Percentiles rank a stretch among this genome's conserved stretches.
phyloP scores from a whole-genome alignment of 306 rosid genomes.

The Cucumis hystrix region DNA sequence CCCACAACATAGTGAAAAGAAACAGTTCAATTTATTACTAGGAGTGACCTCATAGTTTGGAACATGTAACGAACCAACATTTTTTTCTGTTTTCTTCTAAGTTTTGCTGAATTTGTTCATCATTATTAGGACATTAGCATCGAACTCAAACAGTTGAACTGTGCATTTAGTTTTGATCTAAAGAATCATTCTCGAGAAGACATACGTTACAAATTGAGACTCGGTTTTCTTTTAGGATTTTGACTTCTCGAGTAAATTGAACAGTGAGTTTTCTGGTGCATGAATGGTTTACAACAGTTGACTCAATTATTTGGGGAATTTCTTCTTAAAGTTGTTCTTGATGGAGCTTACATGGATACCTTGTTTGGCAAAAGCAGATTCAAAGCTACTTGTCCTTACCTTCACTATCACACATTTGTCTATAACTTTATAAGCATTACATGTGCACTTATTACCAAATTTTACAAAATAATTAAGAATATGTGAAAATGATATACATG shows the following conservation, averaged over 20 bases:
- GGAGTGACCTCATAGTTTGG: neutral
- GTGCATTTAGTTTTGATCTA: neutral
- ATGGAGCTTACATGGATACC: neutral
- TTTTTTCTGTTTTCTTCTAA: conserved; percentile 8
- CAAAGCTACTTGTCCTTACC: neutral
- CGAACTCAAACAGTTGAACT: neutral
- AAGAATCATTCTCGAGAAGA: neutral
- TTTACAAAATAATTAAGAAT: neutral
- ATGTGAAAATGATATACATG: neutral
- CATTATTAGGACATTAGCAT: neutral
- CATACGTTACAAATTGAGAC: neutral
- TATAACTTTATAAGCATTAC: neutral
- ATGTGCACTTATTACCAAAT: neutral
- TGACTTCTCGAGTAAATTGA: neutral
- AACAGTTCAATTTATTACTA: neutral
- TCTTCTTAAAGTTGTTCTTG: neutral
- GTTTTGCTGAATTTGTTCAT: neutral
- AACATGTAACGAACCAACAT: neutral
- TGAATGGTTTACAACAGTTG: neutral
- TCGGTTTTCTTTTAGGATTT: too few species aligned
- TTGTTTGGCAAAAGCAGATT: neutral
- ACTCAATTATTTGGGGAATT: neutral
- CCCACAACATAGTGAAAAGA: conserved; percentile 42
- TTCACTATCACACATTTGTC: neutral
- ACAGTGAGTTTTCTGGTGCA: neutral